Conservation (phyloP, 176 grass and related monocot species). For the Aegilops longissima region DNA sequence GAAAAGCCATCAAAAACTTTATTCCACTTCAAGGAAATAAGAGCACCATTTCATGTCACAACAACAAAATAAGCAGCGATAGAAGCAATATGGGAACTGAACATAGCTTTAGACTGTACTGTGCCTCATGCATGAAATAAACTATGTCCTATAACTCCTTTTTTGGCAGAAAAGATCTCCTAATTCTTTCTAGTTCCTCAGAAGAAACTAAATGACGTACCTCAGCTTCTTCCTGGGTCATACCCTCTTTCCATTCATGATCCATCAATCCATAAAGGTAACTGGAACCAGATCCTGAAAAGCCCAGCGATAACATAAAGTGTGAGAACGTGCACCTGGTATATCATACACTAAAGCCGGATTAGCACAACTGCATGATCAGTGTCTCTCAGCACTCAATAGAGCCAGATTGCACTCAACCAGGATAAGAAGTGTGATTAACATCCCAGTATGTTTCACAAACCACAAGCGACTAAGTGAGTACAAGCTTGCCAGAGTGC, state of each 20-base stretch:
- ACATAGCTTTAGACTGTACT: background rate
- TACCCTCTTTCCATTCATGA: conserved; percentile 91
- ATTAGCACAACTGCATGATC: background rate
- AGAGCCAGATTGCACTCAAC: background rate
- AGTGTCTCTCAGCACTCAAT: background rate
- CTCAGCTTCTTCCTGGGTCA: conserved; percentile 94
- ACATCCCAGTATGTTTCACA: background rate
- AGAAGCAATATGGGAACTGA: background rate
- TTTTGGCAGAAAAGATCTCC: background rate
- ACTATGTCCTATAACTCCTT: background rate
- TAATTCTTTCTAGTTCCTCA: background rate
- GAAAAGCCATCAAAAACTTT: background rate
- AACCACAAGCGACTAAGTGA: background rate
- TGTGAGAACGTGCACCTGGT: background rate
- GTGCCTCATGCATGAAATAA: background rate
- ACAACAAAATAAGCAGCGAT: background rate
- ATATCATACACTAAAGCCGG: background rate
- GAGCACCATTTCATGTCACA: background rate
- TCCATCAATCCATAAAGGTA: conserved; percentile 89
- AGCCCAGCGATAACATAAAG: background rate
- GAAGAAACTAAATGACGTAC: conserved; percentile 32
- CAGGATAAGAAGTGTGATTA: background rate
- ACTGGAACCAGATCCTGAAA: conserved; percentile 81
- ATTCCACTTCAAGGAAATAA: background rate
- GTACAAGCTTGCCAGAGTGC: background rate